phyloP scores from a whole-genome alignment of 768 basidiomycete species.

The Xerocomellus intermedius region DNA sequence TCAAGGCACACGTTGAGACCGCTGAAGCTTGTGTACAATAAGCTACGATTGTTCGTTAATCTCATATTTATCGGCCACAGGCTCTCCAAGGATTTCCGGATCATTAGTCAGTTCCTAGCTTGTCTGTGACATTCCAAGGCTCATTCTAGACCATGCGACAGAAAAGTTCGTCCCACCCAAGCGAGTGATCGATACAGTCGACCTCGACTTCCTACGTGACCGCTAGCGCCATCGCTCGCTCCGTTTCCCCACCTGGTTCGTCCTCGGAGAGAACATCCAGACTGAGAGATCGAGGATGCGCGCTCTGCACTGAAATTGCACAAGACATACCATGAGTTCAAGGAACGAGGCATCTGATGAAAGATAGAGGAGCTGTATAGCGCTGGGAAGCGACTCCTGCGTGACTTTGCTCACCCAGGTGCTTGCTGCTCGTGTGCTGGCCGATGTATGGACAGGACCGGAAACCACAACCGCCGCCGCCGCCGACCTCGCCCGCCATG shows the following conservation, averaged over 20 bases:
- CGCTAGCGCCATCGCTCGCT: constrained; percentile 88
- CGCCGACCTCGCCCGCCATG: constrained; percentile 19
- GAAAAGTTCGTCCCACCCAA: constrained; percentile 95
- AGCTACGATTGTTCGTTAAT: no score
- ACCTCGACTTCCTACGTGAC: constrained; percentile 82
- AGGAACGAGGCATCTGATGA: constrained; percentile 77
- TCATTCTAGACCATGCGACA: constrained; percentile 29
- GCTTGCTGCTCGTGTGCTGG: background rate
- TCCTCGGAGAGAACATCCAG: constrained; percentile 91
- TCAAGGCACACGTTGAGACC: constrained; percentile 91
- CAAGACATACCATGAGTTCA: constrained; percentile 75
- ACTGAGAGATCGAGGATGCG: constrained; percentile 95
- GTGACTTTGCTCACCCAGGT: constrained; percentile 22
- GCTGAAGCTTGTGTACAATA: no score
- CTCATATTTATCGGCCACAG: no score
- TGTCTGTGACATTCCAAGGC: background rate
- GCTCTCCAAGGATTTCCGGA: constrained; percentile 98
- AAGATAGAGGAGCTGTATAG: constrained; percentile 85
- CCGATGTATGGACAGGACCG: constrained; percentile 41
- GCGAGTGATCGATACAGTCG: constrained; percentile 96
- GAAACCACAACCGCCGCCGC: constrained; percentile 41
- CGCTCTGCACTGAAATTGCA: constrained; percentile 82
- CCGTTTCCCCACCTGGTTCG: constrained; percentile 91
- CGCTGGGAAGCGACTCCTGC: constrained; percentile 71
- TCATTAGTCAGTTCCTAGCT: constrained; percentile 73